phyloP scores from a whole-genome alignment of 2,329 filamentous ascomycete genomes.

The Sarocladium kiliense region DNA sequence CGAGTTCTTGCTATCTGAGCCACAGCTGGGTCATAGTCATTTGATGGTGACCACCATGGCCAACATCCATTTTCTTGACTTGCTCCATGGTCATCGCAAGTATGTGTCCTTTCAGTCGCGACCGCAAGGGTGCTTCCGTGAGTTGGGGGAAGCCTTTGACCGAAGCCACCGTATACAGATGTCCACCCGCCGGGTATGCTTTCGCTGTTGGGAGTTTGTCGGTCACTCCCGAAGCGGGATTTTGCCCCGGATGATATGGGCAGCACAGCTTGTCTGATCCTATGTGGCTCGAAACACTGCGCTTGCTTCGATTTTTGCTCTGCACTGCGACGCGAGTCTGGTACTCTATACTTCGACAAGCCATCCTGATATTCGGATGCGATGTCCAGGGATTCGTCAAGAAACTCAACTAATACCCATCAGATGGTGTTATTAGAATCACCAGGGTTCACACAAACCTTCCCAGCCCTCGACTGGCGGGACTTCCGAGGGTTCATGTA shows the following conservation, averaged over 20 bases:
- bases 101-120: not conserved
- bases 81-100: no score
- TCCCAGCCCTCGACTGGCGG: not conserved
- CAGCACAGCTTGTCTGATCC: not conserved
- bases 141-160: not conserved
- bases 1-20: not conserved
- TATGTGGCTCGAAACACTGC: not conserved
- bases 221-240: no score
- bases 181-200: not conserved
- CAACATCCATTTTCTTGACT: not conserved
- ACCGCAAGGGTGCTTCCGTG: not conserved
- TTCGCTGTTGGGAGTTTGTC: not conserved
- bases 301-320: not conserved
- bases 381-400: slow-evolving; percentile 84
- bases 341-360: slow-evolving; percentile 33
- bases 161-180: not conserved
- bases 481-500: slow-evolving; percentile 49
- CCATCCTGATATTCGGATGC: slow-evolving; percentile 87
- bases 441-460: not conserved
- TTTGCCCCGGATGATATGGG: not conserved
- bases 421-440: not conserved
- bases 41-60: slow-evolving; percentile 5
- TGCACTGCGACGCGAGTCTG: no score
- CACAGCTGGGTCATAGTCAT: not conserved
- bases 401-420: slow-evolving; percentile 62